Evolutionary conservation across 805 yeast genomes (phyloP).

Genomic region (Starmerella floris): DNA sequence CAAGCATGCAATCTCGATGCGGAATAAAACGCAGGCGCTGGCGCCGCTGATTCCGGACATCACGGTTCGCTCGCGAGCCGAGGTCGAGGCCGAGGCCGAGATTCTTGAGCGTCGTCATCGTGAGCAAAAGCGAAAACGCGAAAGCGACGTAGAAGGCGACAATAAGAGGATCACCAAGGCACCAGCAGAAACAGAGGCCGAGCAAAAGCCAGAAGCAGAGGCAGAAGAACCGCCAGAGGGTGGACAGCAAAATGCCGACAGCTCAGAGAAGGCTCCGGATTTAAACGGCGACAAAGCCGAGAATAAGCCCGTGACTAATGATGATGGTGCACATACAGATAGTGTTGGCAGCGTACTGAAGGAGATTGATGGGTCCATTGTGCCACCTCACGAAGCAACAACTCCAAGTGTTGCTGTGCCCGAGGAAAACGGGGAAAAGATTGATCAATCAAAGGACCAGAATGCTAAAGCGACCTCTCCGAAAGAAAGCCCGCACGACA

Average conservation of each 20-base stretch:
- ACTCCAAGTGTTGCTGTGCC: not conserved
- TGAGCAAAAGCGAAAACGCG: constrained; percentile 2
- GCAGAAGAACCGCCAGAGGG: not conserved
- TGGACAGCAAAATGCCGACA: not conserved
- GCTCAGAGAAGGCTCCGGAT: not conserved
- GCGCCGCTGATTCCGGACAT: constrained; percentile 85
- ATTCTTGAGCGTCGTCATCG: constrained; percentile 9
- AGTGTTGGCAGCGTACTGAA: not conserved
- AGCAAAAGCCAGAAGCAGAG: not conserved
- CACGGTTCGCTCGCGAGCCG: constrained; percentile 42
- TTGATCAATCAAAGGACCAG: not conserved
- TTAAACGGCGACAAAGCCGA: not conserved
- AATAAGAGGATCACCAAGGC: not conserved
- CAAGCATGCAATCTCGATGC: constrained; percentile 92
- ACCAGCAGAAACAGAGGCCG: not conserved
- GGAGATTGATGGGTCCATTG: not conserved
- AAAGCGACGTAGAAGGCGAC: not conserved
- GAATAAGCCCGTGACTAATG: not conserved
- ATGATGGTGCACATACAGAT: not conserved
- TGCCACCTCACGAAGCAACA: not conserved
- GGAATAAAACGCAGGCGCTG: constrained; percentile 63
- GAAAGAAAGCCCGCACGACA: not conserved
- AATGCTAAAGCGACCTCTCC: not conserved
- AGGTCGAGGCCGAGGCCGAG: constrained; percentile 32
- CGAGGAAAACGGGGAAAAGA: not conserved